These are phyloP conservation scores for Solanum chiquidenum DNA, from an alignment of 257 asterid species.

Conservation along the genomic window DNA sequence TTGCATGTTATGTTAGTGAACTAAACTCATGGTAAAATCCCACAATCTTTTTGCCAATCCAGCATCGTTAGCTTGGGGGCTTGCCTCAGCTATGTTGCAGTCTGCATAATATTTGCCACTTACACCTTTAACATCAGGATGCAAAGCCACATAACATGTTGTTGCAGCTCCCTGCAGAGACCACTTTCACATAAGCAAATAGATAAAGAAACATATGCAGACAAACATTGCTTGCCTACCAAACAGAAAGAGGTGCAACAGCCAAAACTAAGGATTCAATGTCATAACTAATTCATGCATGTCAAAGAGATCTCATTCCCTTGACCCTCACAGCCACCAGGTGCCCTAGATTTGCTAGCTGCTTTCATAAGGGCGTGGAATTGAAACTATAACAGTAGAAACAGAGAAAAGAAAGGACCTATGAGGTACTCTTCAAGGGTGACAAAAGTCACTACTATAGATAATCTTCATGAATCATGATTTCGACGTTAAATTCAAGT, in stretches of 20 bases:
- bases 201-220: neutral
- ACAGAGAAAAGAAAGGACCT: neutral
- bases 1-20: neutral
- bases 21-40: conserved; percentile 17
- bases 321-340: neutral
- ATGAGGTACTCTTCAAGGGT: neutral
- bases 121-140: conserved; percentile 23
- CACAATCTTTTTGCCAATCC: conserved; percentile 21
- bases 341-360: neutral
- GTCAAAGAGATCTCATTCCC: neutral
- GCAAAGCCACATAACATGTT: conserved; percentile 28
- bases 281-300: neutral
- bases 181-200: neutral
- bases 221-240: neutral
- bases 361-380: neutral
- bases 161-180: conserved; percentile 28
- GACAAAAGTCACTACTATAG: neutral
- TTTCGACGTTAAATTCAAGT: neutral
- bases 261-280: neutral
- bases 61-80: conserved; percentile 15
- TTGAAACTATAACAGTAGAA: neutral
- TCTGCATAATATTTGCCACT: conserved; percentile 25
- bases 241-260: neutral
- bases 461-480: neutral
- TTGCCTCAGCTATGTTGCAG: conserved; percentile 15